These are phyloP conservation scores for Crataegus laevigata DNA, from an alignment of 306 rosid genomes.

Conservation along the genomic window DNA sequence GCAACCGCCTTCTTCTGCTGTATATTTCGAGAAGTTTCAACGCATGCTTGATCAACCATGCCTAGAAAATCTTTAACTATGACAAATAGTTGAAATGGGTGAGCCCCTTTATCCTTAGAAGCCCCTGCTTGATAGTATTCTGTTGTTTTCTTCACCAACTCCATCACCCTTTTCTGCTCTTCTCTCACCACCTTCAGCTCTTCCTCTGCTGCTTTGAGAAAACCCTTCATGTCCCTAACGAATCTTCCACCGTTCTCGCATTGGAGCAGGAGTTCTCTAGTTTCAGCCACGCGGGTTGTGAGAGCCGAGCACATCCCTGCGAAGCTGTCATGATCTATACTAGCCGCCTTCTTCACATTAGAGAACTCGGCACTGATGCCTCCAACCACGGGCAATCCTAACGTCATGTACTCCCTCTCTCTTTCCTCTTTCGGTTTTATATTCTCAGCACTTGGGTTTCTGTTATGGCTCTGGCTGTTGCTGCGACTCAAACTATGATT, in stretches of 20 bases:
- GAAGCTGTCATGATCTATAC: constrained; percentile 47
- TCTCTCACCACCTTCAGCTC: constrained; percentile 48
- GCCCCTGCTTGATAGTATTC: constrained; percentile 68
- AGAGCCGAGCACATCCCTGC: constrained; percentile 40
- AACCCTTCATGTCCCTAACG: constrained; percentile 53
- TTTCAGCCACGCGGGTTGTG: constrained; percentile 30
- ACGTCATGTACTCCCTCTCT: constrained; percentile 53
- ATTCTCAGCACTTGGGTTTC: constrained; percentile 12
- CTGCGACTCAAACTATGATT: constrained; percentile 42
- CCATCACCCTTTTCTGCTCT: constrained; percentile 47
- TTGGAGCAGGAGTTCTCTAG: constrained; percentile 27
- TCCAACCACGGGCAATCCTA: constrained; percentile 86
- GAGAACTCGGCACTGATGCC: constrained; percentile 84
- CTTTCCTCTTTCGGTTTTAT: constrained; percentile 40
- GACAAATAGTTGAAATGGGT: constrained; percentile 59
- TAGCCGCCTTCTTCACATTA: constrained; percentile 68
- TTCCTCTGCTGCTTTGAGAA: constrained; percentile 52
- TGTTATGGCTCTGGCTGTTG: constrained; percentile 26
- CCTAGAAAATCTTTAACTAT: constrained; percentile 76
- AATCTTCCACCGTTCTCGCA: constrained; percentile 51
- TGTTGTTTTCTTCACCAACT: constrained; percentile 59
- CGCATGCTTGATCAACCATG: constrained; percentile 84
- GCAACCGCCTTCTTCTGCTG: constrained; percentile 48
- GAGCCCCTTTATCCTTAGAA: constrained; percentile 48
- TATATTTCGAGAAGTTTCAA: constrained; percentile 59